These are phyloP conservation scores for Lepidium africanum DNA, from an alignment of 345 rosid species.

Conservation along the genomic window DNA sequence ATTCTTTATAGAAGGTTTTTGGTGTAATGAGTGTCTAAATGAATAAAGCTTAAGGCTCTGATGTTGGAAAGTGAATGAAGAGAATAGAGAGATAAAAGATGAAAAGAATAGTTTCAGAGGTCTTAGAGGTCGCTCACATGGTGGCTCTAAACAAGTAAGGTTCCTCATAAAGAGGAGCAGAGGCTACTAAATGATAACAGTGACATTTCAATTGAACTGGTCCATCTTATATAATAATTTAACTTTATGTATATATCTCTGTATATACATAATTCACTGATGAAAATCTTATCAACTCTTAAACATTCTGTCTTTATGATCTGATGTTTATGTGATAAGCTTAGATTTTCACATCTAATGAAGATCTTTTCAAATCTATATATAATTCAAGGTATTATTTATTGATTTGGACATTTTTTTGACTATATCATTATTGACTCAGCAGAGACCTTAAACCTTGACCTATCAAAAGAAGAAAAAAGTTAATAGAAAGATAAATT, in stretches of 20 bases:
- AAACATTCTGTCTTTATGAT: conserved; percentile 15
- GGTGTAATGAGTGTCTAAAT: conserved; percentile 10
- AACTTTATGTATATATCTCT: background rate
- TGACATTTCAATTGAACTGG: conserved; percentile 29
- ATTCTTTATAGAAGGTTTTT: background rate
- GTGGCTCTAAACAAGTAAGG: conserved; percentile 16
- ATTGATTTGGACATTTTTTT: conserved; percentile 15
- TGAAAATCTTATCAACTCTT: conserved; percentile 14
- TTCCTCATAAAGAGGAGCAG: conserved; percentile 26
- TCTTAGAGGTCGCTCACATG: conserved; percentile 24
- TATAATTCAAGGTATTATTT: background rate
- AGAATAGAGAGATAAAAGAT: conserved; percentile 8
- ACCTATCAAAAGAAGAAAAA: background rate
- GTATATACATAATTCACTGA: background rate
- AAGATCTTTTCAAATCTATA: background rate
- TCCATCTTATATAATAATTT: conserved; percentile 9
- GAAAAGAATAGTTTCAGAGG: conserved; percentile 16
- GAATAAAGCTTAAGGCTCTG: background rate
- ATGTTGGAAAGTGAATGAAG: conserved; percentile 14
- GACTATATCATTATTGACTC: conserved; percentile 4
- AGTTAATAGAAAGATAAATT: background rate
- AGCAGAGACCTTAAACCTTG: conserved; percentile 18
- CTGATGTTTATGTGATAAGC: conserved; percentile 8
- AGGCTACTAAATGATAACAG: conserved; percentile 26
- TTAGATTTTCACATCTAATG: background rate